A percentile compares a stretch with the other conserved stretches of the same genome.
phyloP scores from a whole-genome alignment of 345 rosid genomes.

The Camelina hispida region DNA sequence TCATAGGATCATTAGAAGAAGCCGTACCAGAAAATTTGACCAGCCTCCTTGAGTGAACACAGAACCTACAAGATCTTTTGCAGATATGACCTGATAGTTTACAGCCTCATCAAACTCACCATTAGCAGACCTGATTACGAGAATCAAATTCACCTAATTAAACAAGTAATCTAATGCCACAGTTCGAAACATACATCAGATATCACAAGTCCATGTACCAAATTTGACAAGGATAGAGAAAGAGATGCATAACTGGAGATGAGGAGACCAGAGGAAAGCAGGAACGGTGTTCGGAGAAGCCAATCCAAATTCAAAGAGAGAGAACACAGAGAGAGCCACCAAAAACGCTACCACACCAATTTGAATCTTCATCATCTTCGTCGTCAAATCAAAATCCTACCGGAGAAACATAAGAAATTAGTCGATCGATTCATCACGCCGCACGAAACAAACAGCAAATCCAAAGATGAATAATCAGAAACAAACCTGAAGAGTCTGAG shows the following conservation, averaged over 20 bases:
- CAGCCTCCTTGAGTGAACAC: conserved; percentile 76
- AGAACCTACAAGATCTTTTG: conserved; percentile 70
- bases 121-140: conserved; percentile 44
- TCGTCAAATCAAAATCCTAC: conserved; percentile 17
- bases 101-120: conserved; percentile 52
- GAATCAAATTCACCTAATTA: conserved; percentile 4
- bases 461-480: background rate
- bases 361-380: conserved; percentile 45
- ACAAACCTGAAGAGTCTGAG: conserved; percentile 31
- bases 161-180: conserved; percentile 1
- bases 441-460: background rate
- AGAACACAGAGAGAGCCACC: conserved; percentile 35
- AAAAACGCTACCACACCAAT: conserved; percentile 36
- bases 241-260: conserved; percentile 44
- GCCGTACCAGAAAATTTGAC: conserved; percentile 75
- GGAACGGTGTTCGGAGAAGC: conserved; percentile 63
- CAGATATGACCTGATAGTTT: conserved; percentile 73
- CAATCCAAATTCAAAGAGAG: conserved; percentile 46
- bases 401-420: conserved; percentile 12
- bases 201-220: conserved; percentile 20
- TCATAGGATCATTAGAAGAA: background rate
- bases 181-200: conserved; percentile 11
- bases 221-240: conserved; percentile 17
- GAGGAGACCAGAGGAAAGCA: conserved; percentile 88
- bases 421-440: conserved; percentile 1